Conservation (phyloP, 1,139 yeast species). For the Saccharomyces pastorianus region DNA sequence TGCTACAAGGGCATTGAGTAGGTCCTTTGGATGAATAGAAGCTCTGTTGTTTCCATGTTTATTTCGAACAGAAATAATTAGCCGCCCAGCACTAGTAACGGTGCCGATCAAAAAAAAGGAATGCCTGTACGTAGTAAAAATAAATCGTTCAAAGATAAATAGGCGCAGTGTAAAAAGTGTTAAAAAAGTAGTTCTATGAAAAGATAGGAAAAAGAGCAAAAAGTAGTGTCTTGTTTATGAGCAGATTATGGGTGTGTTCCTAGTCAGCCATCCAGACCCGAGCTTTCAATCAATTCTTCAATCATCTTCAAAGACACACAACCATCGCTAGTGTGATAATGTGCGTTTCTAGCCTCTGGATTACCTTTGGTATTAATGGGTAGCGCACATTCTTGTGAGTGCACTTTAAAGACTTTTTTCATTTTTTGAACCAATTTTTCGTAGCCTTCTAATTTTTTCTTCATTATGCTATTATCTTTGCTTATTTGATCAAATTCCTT, state of each 20-base stretch:
- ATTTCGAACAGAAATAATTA: not conserved
- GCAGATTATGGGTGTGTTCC: not conserved
- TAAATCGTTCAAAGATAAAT: not conserved
- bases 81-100: not conserved
- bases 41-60: not conserved
- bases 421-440: constrained; percentile 20
- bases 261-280: not conserved
- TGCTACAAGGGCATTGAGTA: not conserved
- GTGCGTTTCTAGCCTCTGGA: not conserved
- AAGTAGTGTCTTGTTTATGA: not conserved
- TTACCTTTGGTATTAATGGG: not conserved
- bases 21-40: not conserved
- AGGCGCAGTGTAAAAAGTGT: not conserved
- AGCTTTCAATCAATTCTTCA: constrained; percentile 19
- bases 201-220: not conserved
- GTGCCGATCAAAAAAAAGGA: not conserved
- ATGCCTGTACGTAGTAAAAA: not conserved
- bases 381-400: constrained; percentile 4
- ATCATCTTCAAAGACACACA: constrained; percentile 15
- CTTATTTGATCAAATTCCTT: constrained; percentile 44
- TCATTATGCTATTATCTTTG: constrained; percentile 37
- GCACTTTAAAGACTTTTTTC: constrained; percentile 17
- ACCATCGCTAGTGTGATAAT: not conserved
- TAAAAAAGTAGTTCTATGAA: not conserved
- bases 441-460: constrained; percentile 31